phyloP scores from a whole-genome alignment of 305 asterid genomes.

The Stenogyne calaminthoides region DNA sequence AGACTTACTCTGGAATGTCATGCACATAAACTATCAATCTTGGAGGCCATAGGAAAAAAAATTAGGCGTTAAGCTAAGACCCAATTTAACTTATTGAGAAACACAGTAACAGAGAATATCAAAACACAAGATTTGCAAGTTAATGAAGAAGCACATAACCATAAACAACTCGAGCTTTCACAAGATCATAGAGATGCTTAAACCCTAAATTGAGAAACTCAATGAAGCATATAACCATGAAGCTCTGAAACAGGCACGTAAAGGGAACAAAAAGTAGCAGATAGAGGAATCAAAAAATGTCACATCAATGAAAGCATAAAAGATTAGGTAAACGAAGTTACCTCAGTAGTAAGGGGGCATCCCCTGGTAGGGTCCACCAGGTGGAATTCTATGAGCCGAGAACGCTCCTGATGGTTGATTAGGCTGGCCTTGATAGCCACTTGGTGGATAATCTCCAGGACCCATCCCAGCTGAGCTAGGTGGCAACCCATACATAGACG shows the following conservation, averaged over 20 bases:
- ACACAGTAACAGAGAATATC: constrained; percentile 1
- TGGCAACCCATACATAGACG: constrained; percentile 63
- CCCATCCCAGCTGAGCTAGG: constrained; percentile 57
- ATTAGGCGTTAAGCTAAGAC: background rate
- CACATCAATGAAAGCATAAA: constrained; percentile 14
- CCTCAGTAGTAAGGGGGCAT: constrained; percentile 77
- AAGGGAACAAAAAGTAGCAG: background rate
- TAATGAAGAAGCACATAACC: constrained; percentile 4
- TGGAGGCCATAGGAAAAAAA: background rate
- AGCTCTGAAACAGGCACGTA: constrained; percentile 9
- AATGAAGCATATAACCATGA: constrained; percentile 17
- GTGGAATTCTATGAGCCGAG: constrained; percentile 55
- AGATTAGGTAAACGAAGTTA: constrained; percentile 31
- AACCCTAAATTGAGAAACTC: background rate
- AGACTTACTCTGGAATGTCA: background rate
- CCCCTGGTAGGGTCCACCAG: constrained; percentile 76
- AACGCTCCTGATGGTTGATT: constrained; percentile 59
- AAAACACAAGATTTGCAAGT: constrained; percentile 3
- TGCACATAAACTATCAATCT: background rate
- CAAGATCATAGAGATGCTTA: background rate
- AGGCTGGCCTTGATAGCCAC: constrained; percentile 60
- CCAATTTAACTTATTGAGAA: constrained; percentile 16
- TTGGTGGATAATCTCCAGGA: constrained; percentile 57
- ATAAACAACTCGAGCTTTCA: background rate
- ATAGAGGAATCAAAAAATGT: constrained; percentile 12